phyloP scores from a whole-genome alignment of 2,329 filamentous ascomycete species.

The Pseudopithomyces maydicus region DNA sequence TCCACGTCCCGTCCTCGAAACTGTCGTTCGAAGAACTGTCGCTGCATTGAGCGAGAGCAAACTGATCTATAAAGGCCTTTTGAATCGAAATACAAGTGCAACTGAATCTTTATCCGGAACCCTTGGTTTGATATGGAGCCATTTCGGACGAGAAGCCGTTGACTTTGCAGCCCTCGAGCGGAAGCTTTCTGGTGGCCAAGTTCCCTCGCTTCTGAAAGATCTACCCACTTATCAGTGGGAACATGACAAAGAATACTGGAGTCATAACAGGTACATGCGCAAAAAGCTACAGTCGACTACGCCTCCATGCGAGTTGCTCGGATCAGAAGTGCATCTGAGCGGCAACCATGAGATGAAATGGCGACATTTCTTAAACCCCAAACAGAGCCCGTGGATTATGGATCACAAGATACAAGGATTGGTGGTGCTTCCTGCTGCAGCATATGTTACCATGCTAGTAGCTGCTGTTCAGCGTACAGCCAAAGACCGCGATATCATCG shows the following conservation, averaged over 20 bases:
- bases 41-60: slow-evolving; percentile 4
- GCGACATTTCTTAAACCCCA: slow-evolving; percentile 14
- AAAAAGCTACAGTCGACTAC: slow-evolving; percentile 5
- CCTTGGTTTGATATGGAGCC: slow-evolving; percentile 15
- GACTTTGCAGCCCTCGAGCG: slow-evolving; percentile 16
- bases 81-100: slow-evolving; percentile 24
- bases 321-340: not conserved
- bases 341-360: slow-evolving; percentile 13
- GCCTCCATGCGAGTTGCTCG: slow-evolving; percentile 15
- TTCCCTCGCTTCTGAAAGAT: slow-evolving; percentile 10
- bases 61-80: slow-evolving; percentile 6
- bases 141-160: slow-evolving; percentile 26
- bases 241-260: slow-evolving; percentile 23
- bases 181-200: not conserved
- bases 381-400: slow-evolving; percentile 19
- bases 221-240: slow-evolving; percentile 25
- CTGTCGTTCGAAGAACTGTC: slow-evolving; percentile 5
- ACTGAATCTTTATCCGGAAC: slow-evolving; percentile 21
- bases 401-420: slow-evolving; percentile 24
- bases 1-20: slow-evolving; percentile 50
- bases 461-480: slow-evolving; percentile 11
- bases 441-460: slow-evolving; percentile 48
- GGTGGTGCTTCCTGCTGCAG: slow-evolving; percentile 52
- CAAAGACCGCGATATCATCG: slow-evolving; percentile 5
- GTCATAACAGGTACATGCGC: slow-evolving; percentile 13